These are phyloP conservation scores for Penicillium maclennaniae DNA, from an alignment of 495 filamentous ascomycete genomes.

Conservation along the genomic window DNA sequence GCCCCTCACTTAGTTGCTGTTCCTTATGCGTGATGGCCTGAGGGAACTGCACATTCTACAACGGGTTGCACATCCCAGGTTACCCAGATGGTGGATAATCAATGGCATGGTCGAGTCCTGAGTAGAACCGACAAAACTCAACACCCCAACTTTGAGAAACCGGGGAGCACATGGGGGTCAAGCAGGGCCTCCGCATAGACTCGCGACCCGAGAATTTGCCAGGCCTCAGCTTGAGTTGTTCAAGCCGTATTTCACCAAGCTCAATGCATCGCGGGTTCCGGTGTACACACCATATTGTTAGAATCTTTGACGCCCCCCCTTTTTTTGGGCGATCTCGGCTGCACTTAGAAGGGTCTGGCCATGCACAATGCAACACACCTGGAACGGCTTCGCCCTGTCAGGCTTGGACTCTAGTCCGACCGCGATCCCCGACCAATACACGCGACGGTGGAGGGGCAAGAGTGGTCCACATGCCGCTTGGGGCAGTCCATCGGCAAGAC, in stretches of 20 bases:
- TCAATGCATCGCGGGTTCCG: conserved; percentile 1
- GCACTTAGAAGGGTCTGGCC: conserved; percentile 6
- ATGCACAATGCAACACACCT: conserved; percentile 7
- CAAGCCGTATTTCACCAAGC: conserved; percentile 17
- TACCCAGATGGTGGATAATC: neutral
- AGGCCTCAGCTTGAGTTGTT: neutral
- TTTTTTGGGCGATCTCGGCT: conserved; percentile 1
- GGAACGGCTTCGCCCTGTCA: conserved; percentile 8
- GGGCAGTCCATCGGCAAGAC: conserved; percentile 18
- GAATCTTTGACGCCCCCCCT: neutral
- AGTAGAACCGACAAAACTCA: neutral
- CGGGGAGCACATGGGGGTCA: neutral
- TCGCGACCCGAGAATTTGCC: neutral
- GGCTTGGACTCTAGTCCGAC: conserved; percentile 13
- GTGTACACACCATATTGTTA: conserved; percentile 3
- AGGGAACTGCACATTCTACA: conserved; percentile 3
- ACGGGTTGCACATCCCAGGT: conserved; percentile 1
- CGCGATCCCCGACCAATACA: conserved; percentile 13
- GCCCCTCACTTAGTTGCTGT: conserved; percentile 9
- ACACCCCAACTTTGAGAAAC: neutral
- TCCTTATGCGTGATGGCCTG: neutral
- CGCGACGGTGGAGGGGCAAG: conserved; percentile 11
- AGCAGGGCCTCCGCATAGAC: neutral
- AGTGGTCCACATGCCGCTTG: conserved; percentile 23
- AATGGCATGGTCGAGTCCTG: neutral